Percentiles rank a stretch among this genome's conserved stretches.
These are phyloP conservation scores for Cystofilobasidium capitatum DNA, from an alignment of 768 basidiomycete genomes.

Conservation along the genomic window DNA sequence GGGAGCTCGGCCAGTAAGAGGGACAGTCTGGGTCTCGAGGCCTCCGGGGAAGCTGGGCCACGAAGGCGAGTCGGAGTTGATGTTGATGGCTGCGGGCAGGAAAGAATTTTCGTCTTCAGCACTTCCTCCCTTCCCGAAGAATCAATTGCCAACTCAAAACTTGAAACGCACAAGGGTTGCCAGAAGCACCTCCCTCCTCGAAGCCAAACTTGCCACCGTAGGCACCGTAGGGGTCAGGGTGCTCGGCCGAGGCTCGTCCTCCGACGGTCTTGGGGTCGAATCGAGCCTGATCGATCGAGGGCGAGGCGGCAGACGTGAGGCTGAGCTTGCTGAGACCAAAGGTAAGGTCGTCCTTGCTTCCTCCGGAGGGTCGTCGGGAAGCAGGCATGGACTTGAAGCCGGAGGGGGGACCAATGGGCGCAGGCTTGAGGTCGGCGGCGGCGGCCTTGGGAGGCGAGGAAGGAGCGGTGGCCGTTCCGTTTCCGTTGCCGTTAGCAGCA, in stretches of 20 bases:
- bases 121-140: constrained; percentile 7
- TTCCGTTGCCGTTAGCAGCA: constrained; percentile 14
- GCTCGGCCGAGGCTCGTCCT: neutral
- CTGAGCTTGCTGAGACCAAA: constrained; percentile 25
- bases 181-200: constrained; percentile 18
- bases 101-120: neutral
- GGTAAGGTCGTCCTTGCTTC: constrained; percentile 53
- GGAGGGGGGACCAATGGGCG: constrained; percentile 8
- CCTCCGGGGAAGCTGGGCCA: constrained; percentile 27
- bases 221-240: constrained; percentile 4
- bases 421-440: constrained; percentile 43
- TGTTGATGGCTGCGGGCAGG: constrained; percentile 9
- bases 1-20: constrained; percentile 28
- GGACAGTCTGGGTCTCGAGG: constrained; percentile 29
- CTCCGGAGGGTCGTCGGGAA: constrained; percentile 78
- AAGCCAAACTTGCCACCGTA: constrained; percentile 22
- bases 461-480: constrained; percentile 22
- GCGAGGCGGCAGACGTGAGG: constrained; percentile 11
- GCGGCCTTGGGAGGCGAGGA: constrained; percentile 42
- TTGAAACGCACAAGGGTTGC: neutral
- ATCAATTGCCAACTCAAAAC: neutral
- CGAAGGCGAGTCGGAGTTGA: constrained; percentile 15
- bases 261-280: neutral
- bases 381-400: constrained; percentile 86
- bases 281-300: neutral